These are phyloP conservation scores for Trichoderma sp. DNA, from an alignment of 2,329 filamentous ascomycete species.

Conservation along the genomic window DNA sequence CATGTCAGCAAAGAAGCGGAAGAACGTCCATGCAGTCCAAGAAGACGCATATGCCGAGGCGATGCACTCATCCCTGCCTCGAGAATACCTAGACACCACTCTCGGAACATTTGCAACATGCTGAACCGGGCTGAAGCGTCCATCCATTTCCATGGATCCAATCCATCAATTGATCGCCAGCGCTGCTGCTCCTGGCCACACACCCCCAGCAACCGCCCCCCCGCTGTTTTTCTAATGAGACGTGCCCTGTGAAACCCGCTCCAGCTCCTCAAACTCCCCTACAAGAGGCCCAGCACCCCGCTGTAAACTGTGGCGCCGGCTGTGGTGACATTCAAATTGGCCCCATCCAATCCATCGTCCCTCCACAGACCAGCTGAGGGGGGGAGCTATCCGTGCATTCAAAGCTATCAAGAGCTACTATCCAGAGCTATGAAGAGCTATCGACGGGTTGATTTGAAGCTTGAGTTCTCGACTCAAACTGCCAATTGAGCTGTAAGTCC, in stretches of 20 bases:
- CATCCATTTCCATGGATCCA: neutral
- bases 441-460: no score
- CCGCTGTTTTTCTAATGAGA: constrained; percentile 25
- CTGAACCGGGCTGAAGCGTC: constrained; percentile 1
- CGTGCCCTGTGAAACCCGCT: constrained; percentile 11
- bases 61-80: neutral
- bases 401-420: neutral
- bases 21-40: no score
- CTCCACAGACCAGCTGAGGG: neutral
- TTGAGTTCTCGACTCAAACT: neutral
- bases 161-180: neutral
- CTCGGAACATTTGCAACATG: neutral
- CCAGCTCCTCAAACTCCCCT: neutral
- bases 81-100: constrained; percentile 25
- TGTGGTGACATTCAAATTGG: neutral
- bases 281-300: constrained; percentile 14
- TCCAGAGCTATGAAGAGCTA: no score
- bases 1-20: no score
- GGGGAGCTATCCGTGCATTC: constrained; percentile 1
- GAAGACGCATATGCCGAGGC: neutral
- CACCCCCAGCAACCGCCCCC: constrained; percentile 4
- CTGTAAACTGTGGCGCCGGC: neutral
- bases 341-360: no score
- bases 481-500: neutral
- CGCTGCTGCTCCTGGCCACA: no score